These are phyloP conservation scores for Saccharomycopsis crataegensis DNA, from an alignment of 1,139 yeast genomes.

Conservation along the genomic window DNA sequence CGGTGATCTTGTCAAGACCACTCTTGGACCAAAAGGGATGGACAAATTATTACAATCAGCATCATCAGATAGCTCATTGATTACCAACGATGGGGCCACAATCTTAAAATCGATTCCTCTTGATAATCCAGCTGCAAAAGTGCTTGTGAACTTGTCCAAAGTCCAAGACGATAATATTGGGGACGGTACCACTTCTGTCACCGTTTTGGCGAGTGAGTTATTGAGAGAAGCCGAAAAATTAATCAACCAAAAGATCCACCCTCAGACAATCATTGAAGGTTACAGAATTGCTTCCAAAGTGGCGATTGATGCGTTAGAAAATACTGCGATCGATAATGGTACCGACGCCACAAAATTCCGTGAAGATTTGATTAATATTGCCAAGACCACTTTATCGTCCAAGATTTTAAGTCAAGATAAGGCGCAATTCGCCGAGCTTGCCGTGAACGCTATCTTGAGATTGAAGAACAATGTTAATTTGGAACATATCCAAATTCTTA, in stretches of 20 bases:
- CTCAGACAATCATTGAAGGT: constrained; percentile 96
- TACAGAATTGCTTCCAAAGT: constrained; percentile 81
- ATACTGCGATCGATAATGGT: constrained; percentile 68
- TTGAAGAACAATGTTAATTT: constrained; percentile 91
- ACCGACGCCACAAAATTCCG: constrained; percentile 56
- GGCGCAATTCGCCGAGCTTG: constrained; percentile 78
- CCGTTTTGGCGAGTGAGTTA: constrained; percentile 86
- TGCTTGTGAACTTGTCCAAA: constrained; percentile 87
- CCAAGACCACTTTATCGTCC: constrained; percentile 89
- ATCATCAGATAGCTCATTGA: constrained; percentile 65
- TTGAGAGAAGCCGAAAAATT: constrained; percentile 92
- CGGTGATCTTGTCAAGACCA: constrained; percentile 51
- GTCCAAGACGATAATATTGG: constrained; percentile 99
- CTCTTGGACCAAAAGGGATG: constrained; percentile 98
- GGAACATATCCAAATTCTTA: constrained; percentile 89
- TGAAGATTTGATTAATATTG: constrained; percentile 74
- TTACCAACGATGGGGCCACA: constrained; percentile 98
- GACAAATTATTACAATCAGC: constrained; percentile 90
- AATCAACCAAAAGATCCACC: constrained; percentile 89
- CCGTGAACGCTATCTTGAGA: constrained; percentile 91
- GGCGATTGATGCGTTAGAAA: constrained; percentile 74
- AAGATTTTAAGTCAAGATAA: constrained; percentile 94
- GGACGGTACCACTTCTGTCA: constrained; percentile 98
- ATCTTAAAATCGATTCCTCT: constrained; percentile 89
- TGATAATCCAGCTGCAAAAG: constrained; percentile 98